Evolutionary conservation across 139 green algal species (phyloP), one percentile per base, ranked within the genome.

Genomic region (Closterium sp.): DNA sequence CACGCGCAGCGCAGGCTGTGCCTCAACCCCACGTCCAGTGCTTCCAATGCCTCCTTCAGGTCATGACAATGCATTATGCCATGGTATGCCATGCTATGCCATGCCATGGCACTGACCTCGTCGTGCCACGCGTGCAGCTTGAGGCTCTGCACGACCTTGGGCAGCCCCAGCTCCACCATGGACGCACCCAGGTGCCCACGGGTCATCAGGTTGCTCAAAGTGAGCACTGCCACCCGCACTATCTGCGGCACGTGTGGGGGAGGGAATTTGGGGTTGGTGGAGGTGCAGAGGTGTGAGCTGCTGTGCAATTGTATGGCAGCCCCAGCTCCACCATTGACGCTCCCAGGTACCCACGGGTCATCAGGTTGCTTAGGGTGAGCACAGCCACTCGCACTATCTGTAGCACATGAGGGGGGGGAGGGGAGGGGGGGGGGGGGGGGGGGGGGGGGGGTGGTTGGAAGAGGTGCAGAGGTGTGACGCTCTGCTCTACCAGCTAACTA

Each of bases 341-440:
- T 24, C 92, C 92, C 11, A 91, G 91, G 24, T 31, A 5, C 13
- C 88, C 88, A 2, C 62, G 93, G 70, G 90, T 27, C 88, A 99
- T 92, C 89, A 99, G 92, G 94, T 98, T 99, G 38, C 95, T 95
- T 89, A 99, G 93, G 19, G 96, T 94, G 42, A 98, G 93, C 86
- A 98, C 92, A 10, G 96, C 95, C 79, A 99, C 96, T 10, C 98
- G 96, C 94, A 99, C 95, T 86, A 99, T 97, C 96, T 94, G 91
- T n/a, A 4, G 32, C 4, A 42, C 31, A 2, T 27, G 73, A 27
- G 24, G 73, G 73, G 73, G 4, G 73, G 73, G 2, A 2, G 28
- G 4, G 28, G 4, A 7, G 5, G 84, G 10, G 10, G 84, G n/a
- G 22, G 27, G 84, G 5, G 84, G 28, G 84, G 84, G 28, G 84